A percentile compares a stretch with the other conserved stretches of the same genome.
Evolutionary conservation across 1,284 basidiomycete genomes (phyloP).

Genomic region (Ceratobasidium sp.): DNA sequence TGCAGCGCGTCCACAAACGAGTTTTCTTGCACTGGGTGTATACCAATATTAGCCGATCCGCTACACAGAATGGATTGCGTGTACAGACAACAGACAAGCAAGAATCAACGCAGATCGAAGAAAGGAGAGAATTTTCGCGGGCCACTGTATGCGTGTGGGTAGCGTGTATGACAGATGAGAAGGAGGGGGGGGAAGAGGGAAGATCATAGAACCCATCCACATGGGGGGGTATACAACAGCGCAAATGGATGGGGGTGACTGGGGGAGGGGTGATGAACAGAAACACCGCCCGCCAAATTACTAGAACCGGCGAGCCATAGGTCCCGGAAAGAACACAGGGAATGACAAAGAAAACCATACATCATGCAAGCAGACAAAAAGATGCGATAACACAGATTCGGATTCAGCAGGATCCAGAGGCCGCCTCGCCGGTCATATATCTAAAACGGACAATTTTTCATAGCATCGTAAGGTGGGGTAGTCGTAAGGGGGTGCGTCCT

Average conservation of each 20-base stretch:
- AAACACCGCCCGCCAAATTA: not conserved
- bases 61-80: conserved; percentile 22
- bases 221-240: conserved; percentile 21
- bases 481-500: conserved; percentile 30
- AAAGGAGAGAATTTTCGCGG: conserved; percentile 9
- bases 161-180: conserved; percentile 11
- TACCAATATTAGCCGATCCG: not conserved
- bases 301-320: conserved; percentile 16
- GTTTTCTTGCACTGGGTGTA: not conserved
- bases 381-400: not conserved
- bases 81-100: conserved; percentile 12
- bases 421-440: conserved; percentile 31
- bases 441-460: conserved; percentile 18
- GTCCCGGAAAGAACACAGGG: conserved; percentile 5
- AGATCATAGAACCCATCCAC: conserved; percentile 25
- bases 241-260: not conserved
- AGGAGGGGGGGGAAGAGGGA: not conserved
- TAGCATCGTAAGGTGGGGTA: conserved; percentile 6
- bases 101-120: conserved; percentile 18
- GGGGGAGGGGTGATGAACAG: not conserved
- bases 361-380: conserved; percentile 8
- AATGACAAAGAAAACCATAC: conserved; percentile 3
- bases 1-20: not conserved
- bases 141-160: conserved; percentile 12
- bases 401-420: conserved; percentile 40